Conservation (phyloP, 495 filamentous ascomycete genomes). For the Bryoglossum gracile region DNA sequence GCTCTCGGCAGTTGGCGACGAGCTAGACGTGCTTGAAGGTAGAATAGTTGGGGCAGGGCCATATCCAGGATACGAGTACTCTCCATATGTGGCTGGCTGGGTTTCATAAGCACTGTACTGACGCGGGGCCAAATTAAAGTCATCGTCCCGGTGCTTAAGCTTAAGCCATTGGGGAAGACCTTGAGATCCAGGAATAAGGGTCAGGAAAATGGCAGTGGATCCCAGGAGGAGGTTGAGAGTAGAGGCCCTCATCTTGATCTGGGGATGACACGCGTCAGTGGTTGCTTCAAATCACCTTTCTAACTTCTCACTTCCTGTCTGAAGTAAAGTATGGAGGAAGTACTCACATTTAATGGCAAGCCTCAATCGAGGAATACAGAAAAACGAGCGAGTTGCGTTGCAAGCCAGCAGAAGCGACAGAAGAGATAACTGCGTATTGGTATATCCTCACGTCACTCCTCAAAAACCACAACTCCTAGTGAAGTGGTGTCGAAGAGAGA, state of each 20-base stretch:
- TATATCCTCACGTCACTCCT: not conserved
- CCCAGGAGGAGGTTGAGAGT: slow-evolving; percentile 29
- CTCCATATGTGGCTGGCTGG: slow-evolving; percentile 33
- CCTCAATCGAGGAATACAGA: not conserved
- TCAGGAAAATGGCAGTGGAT: slow-evolving; percentile 30
- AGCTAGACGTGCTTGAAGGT: slow-evolving; percentile 2
- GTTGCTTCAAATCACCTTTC: not conserved
- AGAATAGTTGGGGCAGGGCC: slow-evolving; percentile 25
- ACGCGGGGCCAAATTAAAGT: slow-evolving; percentile 7
- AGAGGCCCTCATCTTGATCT: slow-evolving; percentile 33
- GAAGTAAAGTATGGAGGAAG: too few species aligned
- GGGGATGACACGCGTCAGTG: slow-evolving; percentile 3
- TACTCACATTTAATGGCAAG: too few species aligned
- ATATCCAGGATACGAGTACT: slow-evolving; percentile 34
- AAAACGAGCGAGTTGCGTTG: slow-evolving; percentile 1
- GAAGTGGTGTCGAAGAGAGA: slow-evolving; percentile 5
- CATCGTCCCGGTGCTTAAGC: slow-evolving; percentile 21
- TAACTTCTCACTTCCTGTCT: too few species aligned
- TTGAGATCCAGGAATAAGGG: slow-evolving; percentile 21
- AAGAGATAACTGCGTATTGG: not conserved
- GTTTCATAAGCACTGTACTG: slow-evolving; percentile 31
- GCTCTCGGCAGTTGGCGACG: not conserved
- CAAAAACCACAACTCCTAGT: slow-evolving; percentile 4
- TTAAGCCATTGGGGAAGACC: slow-evolving; percentile 27
- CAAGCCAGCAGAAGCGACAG: slow-evolving; percentile 2